A percentile compares a stretch with the other conserved stretches of the same genome.
Evolutionary conservation across 2,329 filamentous ascomycete species (phyloP).

Genomic region (Fusarium penzigii): DNA sequence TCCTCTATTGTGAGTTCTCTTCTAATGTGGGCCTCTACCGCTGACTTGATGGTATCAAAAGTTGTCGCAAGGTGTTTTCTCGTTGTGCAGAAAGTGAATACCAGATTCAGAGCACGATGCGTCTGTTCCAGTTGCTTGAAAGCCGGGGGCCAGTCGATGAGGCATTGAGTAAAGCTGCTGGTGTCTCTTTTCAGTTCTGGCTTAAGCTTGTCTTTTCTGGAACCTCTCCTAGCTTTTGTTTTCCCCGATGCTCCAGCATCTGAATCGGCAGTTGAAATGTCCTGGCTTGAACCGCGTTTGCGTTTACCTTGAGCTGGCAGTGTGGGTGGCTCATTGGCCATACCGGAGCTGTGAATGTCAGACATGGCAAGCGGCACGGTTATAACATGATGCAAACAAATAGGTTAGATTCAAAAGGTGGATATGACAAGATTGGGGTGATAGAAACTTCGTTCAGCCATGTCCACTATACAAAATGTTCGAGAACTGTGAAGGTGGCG

Average conservation of each 20-base stretch:
- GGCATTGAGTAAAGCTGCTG: conserved; percentile 29
- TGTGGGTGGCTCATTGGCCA: not conserved
- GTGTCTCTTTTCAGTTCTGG: conserved; percentile 16
- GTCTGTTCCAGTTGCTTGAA: conserved; percentile 74
- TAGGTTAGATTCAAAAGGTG: not conserved
- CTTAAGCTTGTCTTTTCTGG: conserved; percentile 11
- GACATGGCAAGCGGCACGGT: conserved; percentile 5
- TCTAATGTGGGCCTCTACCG: conserved; percentile 82
- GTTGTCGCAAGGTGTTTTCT: conserved; percentile 91
- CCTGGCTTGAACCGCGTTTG: conserved; percentile 18
- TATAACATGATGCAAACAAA: conserved; percentile 3
- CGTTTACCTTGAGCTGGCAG: conserved; percentile 19
- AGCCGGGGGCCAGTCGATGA: conserved; percentile 68
- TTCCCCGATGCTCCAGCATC: conserved; percentile 9
- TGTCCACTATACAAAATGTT: not conserved
- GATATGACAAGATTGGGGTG: not conserved
- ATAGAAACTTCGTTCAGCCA: not conserved
- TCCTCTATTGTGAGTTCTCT: conserved; percentile 71
- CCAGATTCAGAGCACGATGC: conserved; percentile 84
- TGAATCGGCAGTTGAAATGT: conserved; percentile 3
- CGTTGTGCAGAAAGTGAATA: conserved; percentile 93
- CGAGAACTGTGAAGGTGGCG: conserved; percentile 11
- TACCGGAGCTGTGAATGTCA: not conserved
- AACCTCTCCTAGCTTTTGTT: not conserved
- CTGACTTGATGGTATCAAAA: conserved; percentile 80